A percentile compares a stretch with the other conserved stretches of the same genome.
phyloP scores from a whole-genome alignment of 2,329 filamentous ascomycete species.

The Xenoacremonium recifei region DNA sequence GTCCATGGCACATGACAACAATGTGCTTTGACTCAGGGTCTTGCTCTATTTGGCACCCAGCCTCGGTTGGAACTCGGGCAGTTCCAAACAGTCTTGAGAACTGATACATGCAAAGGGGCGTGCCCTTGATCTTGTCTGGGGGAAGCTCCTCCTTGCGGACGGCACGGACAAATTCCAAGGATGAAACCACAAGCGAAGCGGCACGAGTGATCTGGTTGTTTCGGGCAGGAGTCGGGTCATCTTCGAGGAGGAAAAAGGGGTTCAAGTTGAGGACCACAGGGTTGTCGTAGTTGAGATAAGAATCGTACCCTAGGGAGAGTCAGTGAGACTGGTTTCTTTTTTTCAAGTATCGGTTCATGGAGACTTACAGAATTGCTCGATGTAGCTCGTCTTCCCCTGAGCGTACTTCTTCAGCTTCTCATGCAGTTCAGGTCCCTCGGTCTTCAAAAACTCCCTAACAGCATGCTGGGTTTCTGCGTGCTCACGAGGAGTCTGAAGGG shows the following conservation, averaged over 20 bases:
- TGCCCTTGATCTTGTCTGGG: conserved; percentile 80
- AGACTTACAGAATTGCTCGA: conserved; percentile 88
- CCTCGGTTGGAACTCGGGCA: conserved; percentile 87
- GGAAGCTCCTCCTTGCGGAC: conserved; percentile 90
- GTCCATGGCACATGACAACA: conserved; percentile 88
- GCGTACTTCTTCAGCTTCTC: conserved; percentile 90
- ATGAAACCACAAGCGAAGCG: conserved; percentile 86
- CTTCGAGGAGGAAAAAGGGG: conserved; percentile 94
- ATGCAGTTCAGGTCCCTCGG: conserved; percentile 81
- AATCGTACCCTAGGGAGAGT: conserved; percentile 79
- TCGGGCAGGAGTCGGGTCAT: conserved; percentile 92
- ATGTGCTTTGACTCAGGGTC: conserved; percentile 92
- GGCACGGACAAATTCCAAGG: conserved; percentile 87
- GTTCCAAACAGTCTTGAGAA: conserved; percentile 95
- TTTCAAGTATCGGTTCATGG: background rate
- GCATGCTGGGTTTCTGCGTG: conserved; percentile 79
- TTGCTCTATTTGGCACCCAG: conserved; percentile 94
- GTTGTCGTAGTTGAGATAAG: conserved; percentile 96
- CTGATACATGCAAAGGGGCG: conserved; percentile 95
- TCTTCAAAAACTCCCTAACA: conserved; percentile 76
- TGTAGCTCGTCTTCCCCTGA: conserved; percentile 88
- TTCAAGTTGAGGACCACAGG: conserved; percentile 97
- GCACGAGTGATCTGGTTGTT: conserved; percentile 96
- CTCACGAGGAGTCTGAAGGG: conserved; percentile 77
- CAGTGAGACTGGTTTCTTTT: conserved; percentile 1